A percentile compares a stretch with the other conserved stretches of the same genome.
Conservation (phyloP, 1,284 basidiomycete genomes). For the Fistulina hepatica region DNA sequence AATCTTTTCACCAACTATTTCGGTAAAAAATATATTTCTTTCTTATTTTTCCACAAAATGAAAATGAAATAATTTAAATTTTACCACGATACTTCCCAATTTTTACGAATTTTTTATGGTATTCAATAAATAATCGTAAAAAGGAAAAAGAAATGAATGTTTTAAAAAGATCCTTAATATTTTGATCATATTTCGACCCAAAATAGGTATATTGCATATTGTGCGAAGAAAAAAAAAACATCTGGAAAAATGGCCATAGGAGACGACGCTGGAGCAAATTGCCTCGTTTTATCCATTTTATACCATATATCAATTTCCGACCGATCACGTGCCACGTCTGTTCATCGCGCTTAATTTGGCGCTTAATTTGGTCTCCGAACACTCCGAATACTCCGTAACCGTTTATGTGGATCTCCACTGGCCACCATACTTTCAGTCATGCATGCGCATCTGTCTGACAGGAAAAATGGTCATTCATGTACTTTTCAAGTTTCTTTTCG, state of each 20-base stretch:
- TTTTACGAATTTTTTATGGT: no score
- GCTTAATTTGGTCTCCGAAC: background rate
- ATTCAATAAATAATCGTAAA: no score
- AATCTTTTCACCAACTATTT: no score
- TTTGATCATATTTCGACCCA: no score
- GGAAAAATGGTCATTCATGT: constrained; percentile 45
- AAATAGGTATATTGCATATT: no score
- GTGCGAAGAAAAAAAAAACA: no score
- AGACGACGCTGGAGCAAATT: background rate
- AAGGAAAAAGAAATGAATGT: no score
- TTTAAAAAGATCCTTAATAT: no score
- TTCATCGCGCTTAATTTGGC: background rate
- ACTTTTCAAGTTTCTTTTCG: constrained; percentile 1
- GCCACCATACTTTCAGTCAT: constrained; percentile 26
- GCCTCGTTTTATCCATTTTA: background rate
- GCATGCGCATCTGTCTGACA: constrained; percentile 68
- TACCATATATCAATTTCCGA: background rate
- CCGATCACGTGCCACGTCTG: background rate
- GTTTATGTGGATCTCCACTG: background rate
- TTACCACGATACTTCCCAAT: no score
- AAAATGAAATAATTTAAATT: no score
- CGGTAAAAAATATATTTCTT: no score
- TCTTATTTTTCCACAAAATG: no score
- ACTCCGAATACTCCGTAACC: constrained; percentile 3
- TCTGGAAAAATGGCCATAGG: background rate